phyloP scores from a whole-genome alignment of 495 filamentous ascomycete genomes.

The Daldinia vernicosa region DNA sequence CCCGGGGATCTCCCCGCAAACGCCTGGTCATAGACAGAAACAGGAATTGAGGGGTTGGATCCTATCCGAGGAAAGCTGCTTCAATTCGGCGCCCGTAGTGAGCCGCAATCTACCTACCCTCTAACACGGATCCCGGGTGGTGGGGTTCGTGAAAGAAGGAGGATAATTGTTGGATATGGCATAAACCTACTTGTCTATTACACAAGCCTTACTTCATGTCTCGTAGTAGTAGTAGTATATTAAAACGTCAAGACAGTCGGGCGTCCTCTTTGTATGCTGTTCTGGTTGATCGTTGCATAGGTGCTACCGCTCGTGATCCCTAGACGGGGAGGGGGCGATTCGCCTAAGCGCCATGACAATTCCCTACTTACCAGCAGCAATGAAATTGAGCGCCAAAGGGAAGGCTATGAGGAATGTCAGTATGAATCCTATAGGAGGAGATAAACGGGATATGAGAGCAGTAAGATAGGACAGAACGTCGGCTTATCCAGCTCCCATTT shows the following conservation, averaged over 20 bases:
- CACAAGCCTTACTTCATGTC: constrained; percentile 32
- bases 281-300: neutral
- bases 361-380: constrained; percentile 80
- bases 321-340: constrained; percentile 15
- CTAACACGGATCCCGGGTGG: constrained; percentile 31
- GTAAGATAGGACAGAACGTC: neutral
- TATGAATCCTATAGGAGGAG: constrained; percentile 1
- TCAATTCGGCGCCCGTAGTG: constrained; percentile 84
- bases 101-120: constrained; percentile 64
- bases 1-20: constrained; percentile 37
- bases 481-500: constrained; percentile 22
- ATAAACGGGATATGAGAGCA: constrained; percentile 16
- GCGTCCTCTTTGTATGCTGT: constrained; percentile 1
- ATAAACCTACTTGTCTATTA: constrained; percentile 47
- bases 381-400: constrained; percentile 81
- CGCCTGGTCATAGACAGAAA: constrained; percentile 24
- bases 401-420: constrained; percentile 60
- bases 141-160: constrained; percentile 15
- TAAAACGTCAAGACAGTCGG: neutral
- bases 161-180: constrained; percentile 42
- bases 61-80: constrained; percentile 49
- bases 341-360: constrained; percentile 26
- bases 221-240: neutral
- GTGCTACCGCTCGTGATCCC: constrained; percentile 56
- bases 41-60: constrained; percentile 56